phyloP scores from a whole-genome alignment of 768 basidiomycete genomes.

The Coprinopsis cinerea region DNA sequence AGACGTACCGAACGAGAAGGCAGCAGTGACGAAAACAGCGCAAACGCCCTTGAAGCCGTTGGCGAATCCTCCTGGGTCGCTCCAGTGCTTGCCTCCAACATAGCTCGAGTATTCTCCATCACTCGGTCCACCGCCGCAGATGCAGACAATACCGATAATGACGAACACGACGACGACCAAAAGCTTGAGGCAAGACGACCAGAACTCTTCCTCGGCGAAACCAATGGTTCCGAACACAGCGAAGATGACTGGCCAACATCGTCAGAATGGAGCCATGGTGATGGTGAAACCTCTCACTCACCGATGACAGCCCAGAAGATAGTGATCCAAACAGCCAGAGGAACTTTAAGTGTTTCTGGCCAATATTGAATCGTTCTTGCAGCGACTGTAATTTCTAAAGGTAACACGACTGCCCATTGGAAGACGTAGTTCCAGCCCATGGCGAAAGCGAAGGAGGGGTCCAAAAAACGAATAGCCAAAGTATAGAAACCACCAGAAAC shows the following conservation, averaged over 20 bases:
- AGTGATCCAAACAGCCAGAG: conserved; percentile 40
- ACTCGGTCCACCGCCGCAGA: conserved; percentile 36
- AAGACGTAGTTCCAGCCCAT: conserved; percentile 48
- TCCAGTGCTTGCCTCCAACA: conserved; percentile 33
- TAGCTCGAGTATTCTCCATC: conserved; percentile 30
- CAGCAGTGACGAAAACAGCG: conserved; percentile 41
- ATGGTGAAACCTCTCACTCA: conserved; percentile 12
- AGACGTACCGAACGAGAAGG: conserved; percentile 34
- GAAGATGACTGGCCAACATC: conserved; percentile 25
- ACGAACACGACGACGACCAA: conserved; percentile 41
- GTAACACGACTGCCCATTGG: conserved; percentile 41
- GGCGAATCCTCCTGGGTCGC: conserved; percentile 35
- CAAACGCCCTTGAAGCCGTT: conserved; percentile 43
- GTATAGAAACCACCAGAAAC: conserved; percentile 47
- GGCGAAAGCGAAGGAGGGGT: conserved; percentile 41
- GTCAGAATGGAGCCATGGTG: not conserved
- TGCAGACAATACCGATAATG: conserved; percentile 39
- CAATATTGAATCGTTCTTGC: conserved; percentile 40
- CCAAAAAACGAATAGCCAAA: conserved; percentile 38
- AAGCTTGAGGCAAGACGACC: conserved; percentile 45
- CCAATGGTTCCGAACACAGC: conserved; percentile 40
- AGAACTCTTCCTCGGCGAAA: conserved; percentile 44
- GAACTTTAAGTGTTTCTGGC: conserved; percentile 24
- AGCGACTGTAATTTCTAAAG: conserved; percentile 41
- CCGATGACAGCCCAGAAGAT: conserved; percentile 38